Evolutionary conservation across 345 rosid genomes (phyloP).

Genomic region (Laguncularia racemosa): DNA sequence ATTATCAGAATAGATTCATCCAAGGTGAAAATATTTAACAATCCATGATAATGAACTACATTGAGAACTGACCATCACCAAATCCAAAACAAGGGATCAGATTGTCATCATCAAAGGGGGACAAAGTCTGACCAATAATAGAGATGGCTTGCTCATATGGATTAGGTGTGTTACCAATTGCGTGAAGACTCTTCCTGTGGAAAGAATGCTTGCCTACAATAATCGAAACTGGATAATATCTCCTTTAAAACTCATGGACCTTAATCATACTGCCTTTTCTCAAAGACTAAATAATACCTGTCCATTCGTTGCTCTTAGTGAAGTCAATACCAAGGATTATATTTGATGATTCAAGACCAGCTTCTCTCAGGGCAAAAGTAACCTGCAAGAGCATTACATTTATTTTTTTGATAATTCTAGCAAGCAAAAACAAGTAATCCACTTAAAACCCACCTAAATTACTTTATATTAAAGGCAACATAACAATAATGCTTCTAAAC

Average conservation of each 20-base stretch:
- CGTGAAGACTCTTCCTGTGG: slow-evolving; percentile 71
- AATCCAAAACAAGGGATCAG: slow-evolving; percentile 97
- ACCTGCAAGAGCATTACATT: slow-evolving; percentile 28
- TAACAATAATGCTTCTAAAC: too few species aligned
- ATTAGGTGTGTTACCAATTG: slow-evolving; percentile 52
- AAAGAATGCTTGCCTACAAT: slow-evolving; percentile 69
- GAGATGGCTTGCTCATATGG: slow-evolving; percentile 97
- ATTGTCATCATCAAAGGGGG: slow-evolving; percentile 91
- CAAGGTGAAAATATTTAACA: slow-evolving; percentile 16
- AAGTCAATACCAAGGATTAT: slow-evolving; percentile 67
- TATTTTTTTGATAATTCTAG: too few species aligned
- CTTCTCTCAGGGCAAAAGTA: slow-evolving; percentile 51
- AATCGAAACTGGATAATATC: slow-evolving; percentile 1
- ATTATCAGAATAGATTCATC: slow-evolving; percentile 13
- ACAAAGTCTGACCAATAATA: slow-evolving; percentile 74
- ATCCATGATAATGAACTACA: slow-evolving; percentile 15
- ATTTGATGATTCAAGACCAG: slow-evolving; percentile 81
- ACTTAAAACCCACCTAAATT: too few species aligned
- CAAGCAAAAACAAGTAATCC: too few species aligned
- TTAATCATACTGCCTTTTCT: not conserved
- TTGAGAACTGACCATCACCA: slow-evolving; percentile 68
- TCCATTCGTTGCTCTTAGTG: slow-evolving; percentile 78
- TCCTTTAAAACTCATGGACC: not conserved
- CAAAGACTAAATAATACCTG: slow-evolving; percentile 29
- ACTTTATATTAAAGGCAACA: too few species aligned